A percentile compares a stretch with the other conserved stretches of the same genome.
These are phyloP conservation scores for Rhizopus sp. DNA, from an alignment of 371 early-diverging fungal species.

Conservation along the genomic window DNA sequence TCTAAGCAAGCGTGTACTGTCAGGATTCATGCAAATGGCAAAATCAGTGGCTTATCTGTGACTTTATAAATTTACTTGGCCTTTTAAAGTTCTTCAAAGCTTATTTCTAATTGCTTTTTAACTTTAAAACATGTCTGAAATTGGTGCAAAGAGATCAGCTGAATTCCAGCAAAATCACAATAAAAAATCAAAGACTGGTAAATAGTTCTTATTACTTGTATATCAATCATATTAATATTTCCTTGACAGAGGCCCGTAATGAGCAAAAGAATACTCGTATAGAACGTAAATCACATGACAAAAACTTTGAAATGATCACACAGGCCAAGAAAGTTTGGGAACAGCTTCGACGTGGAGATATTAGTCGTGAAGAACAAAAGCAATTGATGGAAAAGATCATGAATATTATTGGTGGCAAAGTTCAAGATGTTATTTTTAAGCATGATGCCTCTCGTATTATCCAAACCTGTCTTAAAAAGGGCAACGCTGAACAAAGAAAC, in stretches of 20 bases:
- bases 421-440: constrained; percentile 90
- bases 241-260: constrained; percentile 32
- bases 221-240: neutral
- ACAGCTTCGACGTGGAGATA: constrained; percentile 74
- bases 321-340: constrained; percentile 90
- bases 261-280: constrained; percentile 55
- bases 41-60: no score
- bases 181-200: constrained; percentile 34
- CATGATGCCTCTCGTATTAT: constrained; percentile 95
- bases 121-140: constrained; percentile 20
- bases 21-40: no score
- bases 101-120: no score
- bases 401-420: constrained; percentile 78
- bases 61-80: no score
- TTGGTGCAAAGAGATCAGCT: constrained; percentile 27
- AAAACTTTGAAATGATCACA: constrained; percentile 69
- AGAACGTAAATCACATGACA: constrained; percentile 76
- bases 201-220: neutral
- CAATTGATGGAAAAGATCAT: constrained; percentile 78
- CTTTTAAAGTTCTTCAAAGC: no score
- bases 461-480: constrained; percentile 91
- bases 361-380: constrained; percentile 64
- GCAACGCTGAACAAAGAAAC: constrained; percentile 76
- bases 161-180: constrained; percentile 16
- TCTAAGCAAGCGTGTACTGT: no score